A percentile compares a stretch with the other conserved stretches of the same genome.
phyloP scores from a whole-genome alignment of 495 filamentous ascomycete species.

The Talaromyces wortmannii region DNA sequence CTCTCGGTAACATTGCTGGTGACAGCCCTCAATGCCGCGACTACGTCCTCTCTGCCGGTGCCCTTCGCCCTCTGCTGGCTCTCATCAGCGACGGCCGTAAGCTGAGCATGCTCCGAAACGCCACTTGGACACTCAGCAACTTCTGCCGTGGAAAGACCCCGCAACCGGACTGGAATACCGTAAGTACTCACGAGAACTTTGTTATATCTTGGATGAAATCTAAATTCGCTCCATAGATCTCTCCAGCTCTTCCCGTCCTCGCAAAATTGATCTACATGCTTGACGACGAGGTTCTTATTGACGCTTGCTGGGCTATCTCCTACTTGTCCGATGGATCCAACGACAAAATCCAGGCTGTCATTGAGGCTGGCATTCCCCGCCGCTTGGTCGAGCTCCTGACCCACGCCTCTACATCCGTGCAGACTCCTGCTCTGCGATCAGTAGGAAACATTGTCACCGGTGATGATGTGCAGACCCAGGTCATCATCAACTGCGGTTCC shows the following conservation, averaged over 20 bases:
- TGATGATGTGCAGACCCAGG: slow-evolving; percentile 97
- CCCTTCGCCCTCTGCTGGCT: slow-evolving; percentile 78
- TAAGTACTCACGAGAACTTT: slow-evolving; percentile 25
- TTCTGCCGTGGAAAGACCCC: slow-evolving; percentile 99
- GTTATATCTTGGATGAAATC: background rate
- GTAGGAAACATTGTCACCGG: slow-evolving; percentile 99
- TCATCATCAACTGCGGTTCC: slow-evolving; percentile 98
- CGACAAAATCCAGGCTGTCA: slow-evolving; percentile 99
- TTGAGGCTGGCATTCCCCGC: slow-evolving; percentile 95
- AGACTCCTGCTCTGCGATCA: slow-evolving; percentile 93
- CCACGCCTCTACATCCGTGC: slow-evolving; percentile 98
- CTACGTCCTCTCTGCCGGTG: slow-evolving; percentile 84
- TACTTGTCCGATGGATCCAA: slow-evolving; percentile 99
- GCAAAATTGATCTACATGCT: slow-evolving; percentile 97
- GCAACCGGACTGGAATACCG: slow-evolving; percentile 95
- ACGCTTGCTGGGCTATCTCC: slow-evolving; percentile 99
- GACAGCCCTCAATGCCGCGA: slow-evolving; percentile 97
- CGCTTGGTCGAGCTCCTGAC: slow-evolving; percentile 95
- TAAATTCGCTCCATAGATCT: slow-evolving; percentile 56
- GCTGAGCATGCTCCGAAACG: slow-evolving; percentile 97
- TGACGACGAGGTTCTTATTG: slow-evolving; percentile 97
- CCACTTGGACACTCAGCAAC: slow-evolving; percentile 99
- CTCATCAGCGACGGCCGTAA: slow-evolving; percentile 97
- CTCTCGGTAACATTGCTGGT: slow-evolving; percentile 97
- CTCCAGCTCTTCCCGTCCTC: slow-evolving; percentile 92